Percentiles rank a stretch among this genome's conserved stretches.
phyloP scores from a whole-genome alignment of 306 rosid genomes.

The Castanea crenata region DNA sequence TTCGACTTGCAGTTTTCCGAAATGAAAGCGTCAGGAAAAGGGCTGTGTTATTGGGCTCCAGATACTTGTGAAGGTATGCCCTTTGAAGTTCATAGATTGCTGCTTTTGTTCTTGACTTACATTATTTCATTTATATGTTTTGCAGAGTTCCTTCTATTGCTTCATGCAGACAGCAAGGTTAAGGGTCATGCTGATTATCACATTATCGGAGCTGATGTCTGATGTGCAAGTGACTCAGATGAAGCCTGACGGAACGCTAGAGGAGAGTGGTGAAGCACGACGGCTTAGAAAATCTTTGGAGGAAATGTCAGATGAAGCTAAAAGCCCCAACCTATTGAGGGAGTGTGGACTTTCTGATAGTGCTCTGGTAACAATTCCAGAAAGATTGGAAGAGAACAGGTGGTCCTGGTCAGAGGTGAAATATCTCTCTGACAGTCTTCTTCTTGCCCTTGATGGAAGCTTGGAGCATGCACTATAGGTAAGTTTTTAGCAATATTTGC shows the following conservation, averaged over 20 bases:
- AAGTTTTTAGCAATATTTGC: conserved; percentile 32
- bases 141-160: conserved; percentile 94
- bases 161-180: conserved; percentile 89
- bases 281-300: conserved; percentile 77
- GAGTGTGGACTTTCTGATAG: conserved; percentile 77
- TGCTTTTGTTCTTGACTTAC: conserved; percentile 13
- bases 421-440: conserved; percentile 82
- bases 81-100: conserved; percentile 10
- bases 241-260: conserved; percentile 90
- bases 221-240: conserved; percentile 99
- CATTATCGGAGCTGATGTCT: conserved; percentile 94
- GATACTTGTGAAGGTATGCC: conserved; percentile 89
- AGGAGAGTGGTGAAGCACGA: conserved; percentile 97
- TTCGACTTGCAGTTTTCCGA: conserved; percentile 87
- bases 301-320: conserved; percentile 79
- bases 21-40: conserved; percentile 87
- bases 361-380: conserved; percentile 66
- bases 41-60: conserved; percentile 91
- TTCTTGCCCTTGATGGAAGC: conserved; percentile 95
- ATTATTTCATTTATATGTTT: conserved; percentile 19
- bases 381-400: conserved; percentile 57
- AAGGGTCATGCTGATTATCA: conserved; percentile 94
- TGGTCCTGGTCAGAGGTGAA: conserved; percentile 97
- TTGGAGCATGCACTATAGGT: conserved; percentile 94
- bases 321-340: conserved; percentile 55